phyloP scores from a whole-genome alignment of 805 yeast species.

The Starmerella riodocensis region DNA sequence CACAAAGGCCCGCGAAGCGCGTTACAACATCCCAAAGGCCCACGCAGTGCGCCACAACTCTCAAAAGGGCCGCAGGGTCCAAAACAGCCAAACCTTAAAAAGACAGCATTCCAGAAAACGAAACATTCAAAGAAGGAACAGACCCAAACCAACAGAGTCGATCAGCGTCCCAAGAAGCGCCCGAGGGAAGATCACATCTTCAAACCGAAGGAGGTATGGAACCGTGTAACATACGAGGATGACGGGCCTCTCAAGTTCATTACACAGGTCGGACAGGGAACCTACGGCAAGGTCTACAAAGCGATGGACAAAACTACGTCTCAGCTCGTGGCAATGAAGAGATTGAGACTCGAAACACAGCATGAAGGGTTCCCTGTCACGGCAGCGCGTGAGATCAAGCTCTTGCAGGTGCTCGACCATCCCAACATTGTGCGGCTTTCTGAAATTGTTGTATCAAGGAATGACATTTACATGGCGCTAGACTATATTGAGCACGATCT shows the following conservation, averaged over 20 bases:
- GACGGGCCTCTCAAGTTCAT: constrained; percentile 48
- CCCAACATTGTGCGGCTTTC: constrained; percentile 64
- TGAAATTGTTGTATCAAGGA: constrained; percentile 76
- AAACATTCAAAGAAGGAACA: too few species aligned
- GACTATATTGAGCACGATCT: constrained; percentile 90
- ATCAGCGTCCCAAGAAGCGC: too few species aligned
- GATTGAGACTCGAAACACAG: constrained; percentile 70
- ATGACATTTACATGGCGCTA: constrained; percentile 72
- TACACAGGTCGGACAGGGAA: constrained; percentile 95
- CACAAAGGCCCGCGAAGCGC: too few species aligned
- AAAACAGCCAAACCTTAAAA: too few species aligned
- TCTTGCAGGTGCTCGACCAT: constrained; percentile 73
- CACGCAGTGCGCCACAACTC: too few species aligned
- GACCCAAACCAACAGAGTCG: background rate
- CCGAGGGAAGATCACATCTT: too few species aligned
- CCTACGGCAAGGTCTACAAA: constrained; percentile 91
- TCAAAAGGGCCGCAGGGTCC: too few species aligned
- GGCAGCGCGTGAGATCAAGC: constrained; percentile 78
- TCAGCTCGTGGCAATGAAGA: constrained; percentile 72
- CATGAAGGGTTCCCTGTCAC: constrained; percentile 94
- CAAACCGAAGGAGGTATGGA: background rate
- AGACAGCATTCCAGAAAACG: too few species aligned
- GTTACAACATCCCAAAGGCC: too few species aligned
- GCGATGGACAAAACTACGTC: constrained; percentile 60
- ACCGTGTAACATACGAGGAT: background rate